These are phyloP conservation scores for Zarea fungicola DNA, from an alignment of 2,329 filamentous ascomycete genomes.

Conservation along the genomic window DNA sequence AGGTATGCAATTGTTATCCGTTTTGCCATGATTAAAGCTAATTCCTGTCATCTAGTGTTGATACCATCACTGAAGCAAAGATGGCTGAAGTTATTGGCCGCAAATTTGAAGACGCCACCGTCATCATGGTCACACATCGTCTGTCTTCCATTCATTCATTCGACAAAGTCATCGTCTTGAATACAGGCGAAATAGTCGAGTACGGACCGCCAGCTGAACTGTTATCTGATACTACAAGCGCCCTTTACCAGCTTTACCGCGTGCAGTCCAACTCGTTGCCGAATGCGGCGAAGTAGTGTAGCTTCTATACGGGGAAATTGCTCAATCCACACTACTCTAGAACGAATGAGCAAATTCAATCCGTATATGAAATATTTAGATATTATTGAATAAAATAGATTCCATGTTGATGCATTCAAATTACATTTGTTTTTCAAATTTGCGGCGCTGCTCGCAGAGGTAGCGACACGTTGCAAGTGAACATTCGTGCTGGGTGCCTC, in stretches of 20 bases:
- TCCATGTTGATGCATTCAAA: too few species aligned
- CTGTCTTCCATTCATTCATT: conserved; percentile 8
- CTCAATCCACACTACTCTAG: too few species aligned
- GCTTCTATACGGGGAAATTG: neutral
- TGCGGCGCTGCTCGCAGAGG: too few species aligned
- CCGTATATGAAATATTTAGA: too few species aligned
- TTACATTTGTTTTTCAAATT: too few species aligned
- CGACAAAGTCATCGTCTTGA: conserved; percentile 10
- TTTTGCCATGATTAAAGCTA: conserved; percentile 7
- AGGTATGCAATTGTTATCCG: conserved; percentile 7
- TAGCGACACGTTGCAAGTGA: too few species aligned
- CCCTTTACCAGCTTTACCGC: conserved; percentile 5
- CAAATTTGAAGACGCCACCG: conserved; percentile 8
- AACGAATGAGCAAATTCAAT: too few species aligned
- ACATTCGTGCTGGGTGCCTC: too few species aligned
- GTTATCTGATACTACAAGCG: conserved; percentile 9
- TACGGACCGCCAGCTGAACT: conserved; percentile 11
- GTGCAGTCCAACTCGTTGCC: conserved; percentile 4
- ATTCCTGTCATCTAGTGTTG: conserved; percentile 8
- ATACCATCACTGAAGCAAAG: conserved; percentile 6
- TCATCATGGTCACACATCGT: conserved; percentile 12
- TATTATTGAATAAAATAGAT: too few species aligned
- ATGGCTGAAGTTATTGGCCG: conserved; percentile 3
- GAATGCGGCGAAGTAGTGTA: conserved; percentile 1
- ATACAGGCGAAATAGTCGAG: conserved; percentile 7